Conservation (phyloP, 805 yeast species). For the Saccharomycopsis guyanensis region DNA sequence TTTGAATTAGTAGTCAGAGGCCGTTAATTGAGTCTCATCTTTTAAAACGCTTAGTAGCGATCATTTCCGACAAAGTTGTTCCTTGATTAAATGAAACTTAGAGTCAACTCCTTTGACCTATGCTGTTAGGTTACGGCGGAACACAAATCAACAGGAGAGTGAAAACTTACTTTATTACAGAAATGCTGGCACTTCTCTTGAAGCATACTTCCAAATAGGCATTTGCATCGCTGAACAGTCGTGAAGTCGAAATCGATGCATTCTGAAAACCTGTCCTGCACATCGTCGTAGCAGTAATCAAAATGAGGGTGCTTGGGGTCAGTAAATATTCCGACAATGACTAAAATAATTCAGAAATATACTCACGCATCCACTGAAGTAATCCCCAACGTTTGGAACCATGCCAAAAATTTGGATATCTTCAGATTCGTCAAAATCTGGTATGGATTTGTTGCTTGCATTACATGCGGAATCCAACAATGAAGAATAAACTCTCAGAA, state of each 20-base stretch:
- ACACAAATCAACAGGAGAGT: neutral
- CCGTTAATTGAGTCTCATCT: no score
- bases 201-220: slow-evolving; percentile 9
- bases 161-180: neutral
- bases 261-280: neutral
- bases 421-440: slow-evolving; percentile 15
- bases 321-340: no score
- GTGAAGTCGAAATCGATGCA: neutral
- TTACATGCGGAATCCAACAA: slow-evolving; percentile 2
- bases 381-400: neutral
- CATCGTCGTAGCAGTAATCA: slow-evolving; percentile 10
- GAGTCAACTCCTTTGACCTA: neutral
- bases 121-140: no score
- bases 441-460: neutral
- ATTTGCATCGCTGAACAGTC: slow-evolving; percentile 4
- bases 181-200: no score
- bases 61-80: neutral
- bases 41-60: no score
- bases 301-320: no score
- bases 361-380: neutral
- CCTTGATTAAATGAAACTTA: neutral
- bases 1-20: no score
- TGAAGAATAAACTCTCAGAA: slow-evolving; percentile 1
- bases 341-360: neutral
- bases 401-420: slow-evolving; percentile 7